Conservation (phyloP, 176 grass and related monocot genomes). For the Ensete glaucum region DNA sequence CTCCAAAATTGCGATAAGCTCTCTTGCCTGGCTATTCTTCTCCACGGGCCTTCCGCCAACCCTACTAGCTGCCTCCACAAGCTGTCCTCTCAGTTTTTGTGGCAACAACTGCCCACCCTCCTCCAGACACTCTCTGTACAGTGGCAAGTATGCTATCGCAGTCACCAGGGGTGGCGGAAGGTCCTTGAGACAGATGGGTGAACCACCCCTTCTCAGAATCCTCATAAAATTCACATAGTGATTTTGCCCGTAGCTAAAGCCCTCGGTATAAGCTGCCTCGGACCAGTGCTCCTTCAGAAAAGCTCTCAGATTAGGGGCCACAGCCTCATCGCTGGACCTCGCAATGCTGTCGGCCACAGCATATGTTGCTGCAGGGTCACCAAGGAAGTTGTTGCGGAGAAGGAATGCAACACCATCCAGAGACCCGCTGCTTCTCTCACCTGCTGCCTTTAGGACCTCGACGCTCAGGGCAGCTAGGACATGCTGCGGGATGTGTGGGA, state of each 20-base stretch:
- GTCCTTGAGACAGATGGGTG: slow-evolving; percentile 43
- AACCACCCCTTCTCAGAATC: slow-evolving; percentile 59
- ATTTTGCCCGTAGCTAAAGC: slow-evolving; percentile 37
- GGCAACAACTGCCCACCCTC: slow-evolving; percentile 53
- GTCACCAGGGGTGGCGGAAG: slow-evolving; percentile 62
- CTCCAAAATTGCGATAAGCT: slow-evolving; percentile 83
- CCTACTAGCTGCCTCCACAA: slow-evolving; percentile 72
- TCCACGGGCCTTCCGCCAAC: slow-evolving; percentile 43
- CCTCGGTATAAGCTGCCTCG: slow-evolving; percentile 51
- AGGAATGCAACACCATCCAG: slow-evolving; percentile 79
- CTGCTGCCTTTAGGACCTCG: slow-evolving; percentile 91
- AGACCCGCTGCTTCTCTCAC: slow-evolving; percentile 68
- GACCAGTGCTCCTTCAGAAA: slow-evolving; percentile 81
- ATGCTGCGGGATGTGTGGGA: slow-evolving; percentile 65
- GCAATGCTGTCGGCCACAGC: slow-evolving; percentile 78
- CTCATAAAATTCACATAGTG: slow-evolving; percentile 72
- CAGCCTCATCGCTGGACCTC: slow-evolving; percentile 43
- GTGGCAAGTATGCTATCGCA: slow-evolving; percentile 73
- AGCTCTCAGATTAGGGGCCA: slow-evolving; percentile 53
- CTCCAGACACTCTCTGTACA: slow-evolving; percentile 68
- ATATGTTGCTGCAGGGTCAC: slow-evolving; percentile 66
- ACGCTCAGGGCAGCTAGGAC: slow-evolving; percentile 76
- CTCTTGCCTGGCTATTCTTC: slow-evolving; percentile 39
- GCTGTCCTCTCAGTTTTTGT: slow-evolving; percentile 86
- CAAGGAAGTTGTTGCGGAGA: slow-evolving; percentile 64